Percentiles rank a stretch among this genome's conserved stretches.
phyloP scores from a whole-genome alignment of 1,284 basidiomycete species.

The Filobasidium uniguttulatum region DNA sequence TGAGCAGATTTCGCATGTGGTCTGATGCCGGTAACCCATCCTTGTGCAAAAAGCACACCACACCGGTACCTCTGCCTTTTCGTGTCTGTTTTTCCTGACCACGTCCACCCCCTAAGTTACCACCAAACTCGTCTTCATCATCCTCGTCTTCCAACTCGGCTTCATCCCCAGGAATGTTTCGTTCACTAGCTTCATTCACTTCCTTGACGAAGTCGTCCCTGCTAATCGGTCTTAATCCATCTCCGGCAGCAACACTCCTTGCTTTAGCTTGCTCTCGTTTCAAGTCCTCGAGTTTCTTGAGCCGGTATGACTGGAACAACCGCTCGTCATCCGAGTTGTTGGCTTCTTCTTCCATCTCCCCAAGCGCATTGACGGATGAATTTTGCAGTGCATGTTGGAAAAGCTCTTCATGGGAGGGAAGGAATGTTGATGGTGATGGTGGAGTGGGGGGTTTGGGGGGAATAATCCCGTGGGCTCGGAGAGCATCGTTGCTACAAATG shows the following conservation, averaged over 20 bases:
- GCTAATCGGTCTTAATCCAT: conserved; percentile 63
- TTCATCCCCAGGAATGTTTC: conserved; percentile 37
- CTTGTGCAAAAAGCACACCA: conserved; percentile 45
- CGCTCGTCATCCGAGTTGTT: conserved; percentile 65
- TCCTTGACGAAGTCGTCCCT: conserved; percentile 89
- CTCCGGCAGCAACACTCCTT: conserved; percentile 52
- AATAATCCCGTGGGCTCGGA: conserved; percentile 79
- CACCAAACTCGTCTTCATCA: conserved; percentile 35
- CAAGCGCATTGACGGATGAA: conserved; percentile 50
- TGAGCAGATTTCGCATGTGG: conserved; percentile 57
- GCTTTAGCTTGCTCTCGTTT: conserved; percentile 49
- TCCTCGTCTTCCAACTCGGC: conserved; percentile 26
- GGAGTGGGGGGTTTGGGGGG: conserved; percentile 57
- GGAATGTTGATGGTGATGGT: conserved; percentile 49
- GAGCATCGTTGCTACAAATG: conserved; percentile 63
- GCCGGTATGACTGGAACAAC: conserved; percentile 54
- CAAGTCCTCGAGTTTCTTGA: conserved; percentile 55
- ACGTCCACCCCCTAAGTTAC: conserved; percentile 22
- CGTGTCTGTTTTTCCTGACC: too few species aligned
- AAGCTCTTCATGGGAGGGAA: conserved; percentile 35
- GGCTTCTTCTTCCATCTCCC: conserved; percentile 53
- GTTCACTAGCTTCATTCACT: conserved; percentile 80
- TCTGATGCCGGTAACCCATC: conserved; percentile 59
- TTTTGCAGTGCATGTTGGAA: conserved; percentile 39
- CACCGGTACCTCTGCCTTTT: conserved; percentile 40